These are phyloP conservation scores for Ceratocystis harringtonii DNA, from an alignment of 2,329 filamentous ascomycete species.

Conservation along the genomic window DNA sequence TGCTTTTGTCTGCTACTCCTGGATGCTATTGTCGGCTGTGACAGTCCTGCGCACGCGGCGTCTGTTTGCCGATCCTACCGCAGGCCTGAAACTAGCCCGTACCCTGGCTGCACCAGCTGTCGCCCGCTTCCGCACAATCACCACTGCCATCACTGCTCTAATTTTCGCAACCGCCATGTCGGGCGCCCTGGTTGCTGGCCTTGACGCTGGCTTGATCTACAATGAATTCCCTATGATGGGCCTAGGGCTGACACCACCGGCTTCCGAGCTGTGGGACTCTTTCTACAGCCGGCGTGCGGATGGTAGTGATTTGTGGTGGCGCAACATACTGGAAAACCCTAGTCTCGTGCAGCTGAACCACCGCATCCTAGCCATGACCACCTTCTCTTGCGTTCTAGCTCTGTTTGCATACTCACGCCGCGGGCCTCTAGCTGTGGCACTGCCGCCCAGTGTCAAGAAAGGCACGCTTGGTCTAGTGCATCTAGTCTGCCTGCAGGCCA, in stretches of 20 bases:
- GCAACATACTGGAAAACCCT: slow-evolving; percentile 95
- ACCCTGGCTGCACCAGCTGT: slow-evolving; percentile 54
- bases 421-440: slow-evolving; percentile 38
- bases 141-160: slow-evolving; percentile 54
- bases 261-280: slow-evolving; percentile 64
- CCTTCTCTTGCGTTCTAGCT: slow-evolving; percentile 64
- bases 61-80: slow-evolving; percentile 51
- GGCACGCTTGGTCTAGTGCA: slow-evolving; percentile 69
- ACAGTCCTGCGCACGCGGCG: slow-evolving; percentile 64
- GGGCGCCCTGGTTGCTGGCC: slow-evolving; percentile 79
- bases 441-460: slow-evolving; percentile 50
- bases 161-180: slow-evolving; percentile 88
- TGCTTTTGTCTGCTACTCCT: slow-evolving; percentile 82
- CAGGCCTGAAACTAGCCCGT: slow-evolving; percentile 44
- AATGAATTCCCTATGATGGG: slow-evolving; percentile 99
- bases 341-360: slow-evolving; percentile 92
- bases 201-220: slow-evolving; percentile 94
- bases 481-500: slow-evolving; percentile 65
- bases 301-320: slow-evolving; percentile 78
- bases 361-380: slow-evolving; percentile 77
- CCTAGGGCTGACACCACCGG: slow-evolving; percentile 62
- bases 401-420: slow-evolving; percentile 70
- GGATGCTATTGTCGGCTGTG: slow-evolving; percentile 85
- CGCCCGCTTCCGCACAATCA: slow-evolving; percentile 55
- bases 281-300: slow-evolving; percentile 75